phyloP scores from a whole-genome alignment of 2,329 filamentous ascomycete species.

The Pyrenochaeta sp. region DNA sequence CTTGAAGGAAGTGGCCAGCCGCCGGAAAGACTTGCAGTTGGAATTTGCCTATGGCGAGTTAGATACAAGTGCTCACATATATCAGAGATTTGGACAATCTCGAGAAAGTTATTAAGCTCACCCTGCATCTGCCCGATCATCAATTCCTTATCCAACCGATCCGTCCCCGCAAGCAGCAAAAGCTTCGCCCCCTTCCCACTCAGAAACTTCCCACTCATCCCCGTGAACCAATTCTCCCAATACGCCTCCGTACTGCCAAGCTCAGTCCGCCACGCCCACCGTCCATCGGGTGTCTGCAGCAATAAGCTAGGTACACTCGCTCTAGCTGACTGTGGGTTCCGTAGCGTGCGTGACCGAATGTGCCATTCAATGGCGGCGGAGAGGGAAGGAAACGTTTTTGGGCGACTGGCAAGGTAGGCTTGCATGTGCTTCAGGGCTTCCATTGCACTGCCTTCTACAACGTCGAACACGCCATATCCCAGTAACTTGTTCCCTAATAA shows the following conservation, averaged over 20 bases:
- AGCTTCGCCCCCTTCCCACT: constrained; percentile 83
- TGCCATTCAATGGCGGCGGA: constrained; percentile 93
- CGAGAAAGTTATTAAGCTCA: constrained; percentile 48
- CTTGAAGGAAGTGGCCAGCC: constrained; percentile 95
- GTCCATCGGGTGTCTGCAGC: constrained; percentile 51
- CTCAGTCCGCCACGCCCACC: constrained; percentile 87
- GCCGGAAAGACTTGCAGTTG: constrained; percentile 93
- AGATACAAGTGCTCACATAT: constrained; percentile 16
- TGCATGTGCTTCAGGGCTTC: constrained; percentile 96
- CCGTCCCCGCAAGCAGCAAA: constrained; percentile 85
- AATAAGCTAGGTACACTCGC: constrained; percentile 87
- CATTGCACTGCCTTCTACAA: constrained; percentile 94
- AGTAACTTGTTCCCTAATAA: constrained; percentile 73
- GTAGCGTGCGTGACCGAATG: constrained; percentile 83
- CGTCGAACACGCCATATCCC: constrained; percentile 90
- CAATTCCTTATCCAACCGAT: constrained; percentile 87
- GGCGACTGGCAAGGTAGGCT: constrained; percentile 84
- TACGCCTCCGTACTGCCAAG: constrained; percentile 84
- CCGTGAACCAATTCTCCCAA: constrained; percentile 94
- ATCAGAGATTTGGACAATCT: constrained; percentile 1
- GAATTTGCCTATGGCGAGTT: constrained; percentile 75
- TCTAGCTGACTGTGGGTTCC: constrained; percentile 82
- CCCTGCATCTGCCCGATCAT: constrained; percentile 98
- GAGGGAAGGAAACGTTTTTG: constrained; percentile 77
- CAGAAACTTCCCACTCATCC: constrained; percentile 88